Base-by-base conservation (phyloP, 768 basidiomycete species). In the Leccinum longicurvipes region DNA sequence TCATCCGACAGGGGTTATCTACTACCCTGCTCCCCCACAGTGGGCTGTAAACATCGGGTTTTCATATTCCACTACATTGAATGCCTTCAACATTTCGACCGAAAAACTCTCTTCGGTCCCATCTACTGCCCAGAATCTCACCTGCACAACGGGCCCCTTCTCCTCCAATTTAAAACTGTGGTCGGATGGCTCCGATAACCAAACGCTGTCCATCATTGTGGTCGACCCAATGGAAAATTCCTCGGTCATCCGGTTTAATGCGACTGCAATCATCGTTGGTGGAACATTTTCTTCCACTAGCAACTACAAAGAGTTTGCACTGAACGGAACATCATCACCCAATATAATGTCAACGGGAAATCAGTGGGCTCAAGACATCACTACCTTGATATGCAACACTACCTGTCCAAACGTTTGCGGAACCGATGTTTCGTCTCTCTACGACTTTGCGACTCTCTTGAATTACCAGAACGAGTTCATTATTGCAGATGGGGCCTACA, bases 301-400 rank as follows among this genome's bases (percentile, higher is more conserved):
- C 21, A 55, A 42, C 25, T 45, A 49, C 23, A 60, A 48, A 3
- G 50, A 59, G 28, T 63, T 66, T 19, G 25, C 53, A 14, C 47
- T 24, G 19, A 54, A 66, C n/a, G 59, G 62, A 19, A 61, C 59
- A n/a, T 55, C 57, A 3, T 51, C 55, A 51, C 50, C 52, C 17
- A 60, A 59, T 19, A 47, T 54, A 27, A 61, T 56, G 57, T 10
- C 47, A 24, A 28, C 6, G 6, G 44, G 32, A 39, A 46, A 25
- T 10, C 59, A 47, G 10, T 67, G 65, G 62, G 60, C 54, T 11
- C 50, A 52, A 53, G 65, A 63, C 32, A 61, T 66, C 42, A 50
- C 53, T 8, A 55, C 27, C 42, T 23, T 66, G 11, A 51, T 66
- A 8, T 61, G 57, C 45, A 56, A 62, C 1, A 36, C 55, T 10